phyloP scores from a whole-genome alignment of 768 basidiomycete genomes.

The Candolleomyces efflorescens region DNA sequence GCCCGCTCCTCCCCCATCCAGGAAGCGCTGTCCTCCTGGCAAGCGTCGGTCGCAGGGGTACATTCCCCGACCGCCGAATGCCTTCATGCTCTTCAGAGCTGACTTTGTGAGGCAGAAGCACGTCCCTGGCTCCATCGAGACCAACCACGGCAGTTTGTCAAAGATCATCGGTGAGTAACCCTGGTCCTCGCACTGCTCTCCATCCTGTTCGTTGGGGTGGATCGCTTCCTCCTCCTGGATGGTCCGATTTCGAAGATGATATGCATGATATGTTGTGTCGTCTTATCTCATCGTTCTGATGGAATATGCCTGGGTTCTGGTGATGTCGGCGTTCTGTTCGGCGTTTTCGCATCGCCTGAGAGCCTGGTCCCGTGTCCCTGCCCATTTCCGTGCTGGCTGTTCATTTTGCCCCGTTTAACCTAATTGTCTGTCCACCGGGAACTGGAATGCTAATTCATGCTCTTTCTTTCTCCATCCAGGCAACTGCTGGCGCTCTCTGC shows the following conservation, averaged over 20 bases:
- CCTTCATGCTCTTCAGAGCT: conserved; percentile 84
- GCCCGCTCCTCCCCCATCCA: conserved; percentile 12
- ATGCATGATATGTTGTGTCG: conserved; percentile 27
- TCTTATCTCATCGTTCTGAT: conserved; percentile 1
- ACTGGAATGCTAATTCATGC: not conserved
- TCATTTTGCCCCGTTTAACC: not conserved
- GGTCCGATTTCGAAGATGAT: conserved; percentile 12
- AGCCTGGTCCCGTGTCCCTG: too few species aligned
- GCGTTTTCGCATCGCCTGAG: not conserved
- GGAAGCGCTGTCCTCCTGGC: conserved; percentile 42
- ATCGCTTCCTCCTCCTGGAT: not conserved
- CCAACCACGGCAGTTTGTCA: conserved; percentile 67
- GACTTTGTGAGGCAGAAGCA: conserved; percentile 78
- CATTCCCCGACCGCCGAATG: conserved; percentile 80
- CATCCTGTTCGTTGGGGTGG: not conserved
- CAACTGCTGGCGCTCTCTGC: conserved; percentile 71
- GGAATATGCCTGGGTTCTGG: not conserved
- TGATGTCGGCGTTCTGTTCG: not conserved
- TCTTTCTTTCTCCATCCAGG: conserved; percentile 31
- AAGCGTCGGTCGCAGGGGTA: conserved; percentile 60
- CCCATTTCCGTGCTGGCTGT: too few species aligned
- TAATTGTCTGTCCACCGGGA: not conserved
- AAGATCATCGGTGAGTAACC: conserved; percentile 57
- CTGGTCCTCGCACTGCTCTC: not conserved
- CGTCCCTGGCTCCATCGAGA: conserved; percentile 74